Evolutionary conservation across 2,329 filamentous ascomycete species (phyloP).

Genomic region (Diaporthe sp.): DNA sequence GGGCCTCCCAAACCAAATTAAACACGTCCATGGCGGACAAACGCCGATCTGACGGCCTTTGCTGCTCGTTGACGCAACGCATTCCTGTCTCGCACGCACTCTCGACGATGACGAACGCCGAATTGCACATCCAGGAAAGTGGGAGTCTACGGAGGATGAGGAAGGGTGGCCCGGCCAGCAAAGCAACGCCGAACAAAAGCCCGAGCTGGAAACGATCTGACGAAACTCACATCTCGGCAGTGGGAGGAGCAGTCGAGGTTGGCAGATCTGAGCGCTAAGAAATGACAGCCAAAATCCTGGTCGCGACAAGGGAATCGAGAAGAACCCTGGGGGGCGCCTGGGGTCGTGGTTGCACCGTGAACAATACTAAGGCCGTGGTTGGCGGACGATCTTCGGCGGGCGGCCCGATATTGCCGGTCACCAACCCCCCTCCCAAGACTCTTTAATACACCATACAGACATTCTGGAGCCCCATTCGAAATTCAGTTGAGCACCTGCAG

Average conservation of each 20-base stretch:
- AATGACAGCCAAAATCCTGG: constrained; percentile 26
- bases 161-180: constrained; percentile 22
- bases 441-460: constrained; percentile 33
- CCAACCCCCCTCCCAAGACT: constrained; percentile 26
- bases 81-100: not conserved
- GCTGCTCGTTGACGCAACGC: not conserved
- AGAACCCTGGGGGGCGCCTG: constrained; percentile 13
- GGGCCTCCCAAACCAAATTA: constrained; percentile 9
- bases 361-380: constrained; percentile 31
- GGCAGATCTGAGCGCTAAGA: constrained; percentile 33
- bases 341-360: constrained; percentile 37
- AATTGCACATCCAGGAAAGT: not conserved
- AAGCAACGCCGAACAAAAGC: constrained; percentile 17
- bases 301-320: constrained; percentile 24
- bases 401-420: constrained; percentile 37
- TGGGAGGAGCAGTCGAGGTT: constrained; percentile 19
- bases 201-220: constrained; percentile 30
- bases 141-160: constrained; percentile 12
- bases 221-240: not conserved
- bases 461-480: constrained; percentile 23
- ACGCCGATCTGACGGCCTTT: constrained; percentile 2
- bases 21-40: not conserved
- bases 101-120: not conserved
- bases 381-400: constrained; percentile 40
- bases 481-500: not conserved